phyloP scores from a whole-genome alignment of 306 rosid genomes.

The Alnus rubra region DNA sequence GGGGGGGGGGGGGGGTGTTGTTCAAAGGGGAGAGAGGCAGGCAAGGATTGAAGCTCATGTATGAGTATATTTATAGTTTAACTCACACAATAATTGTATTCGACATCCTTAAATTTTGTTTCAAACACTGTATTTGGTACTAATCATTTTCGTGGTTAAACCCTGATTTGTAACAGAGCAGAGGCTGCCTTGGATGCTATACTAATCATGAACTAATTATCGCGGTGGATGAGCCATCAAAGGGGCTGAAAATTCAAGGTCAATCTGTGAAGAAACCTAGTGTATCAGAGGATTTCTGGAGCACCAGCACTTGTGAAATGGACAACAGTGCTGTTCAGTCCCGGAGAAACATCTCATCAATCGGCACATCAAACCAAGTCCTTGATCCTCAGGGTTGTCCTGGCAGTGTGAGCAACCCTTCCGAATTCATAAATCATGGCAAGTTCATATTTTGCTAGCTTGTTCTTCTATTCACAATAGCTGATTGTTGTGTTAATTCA shows the following conservation, averaged over 20 bases:
- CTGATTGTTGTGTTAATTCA: constrained; percentile 20
- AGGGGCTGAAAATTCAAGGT: constrained; percentile 44
- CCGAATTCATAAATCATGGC: constrained; percentile 79
- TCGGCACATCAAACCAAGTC: constrained; percentile 35
- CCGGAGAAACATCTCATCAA: constrained; percentile 53
- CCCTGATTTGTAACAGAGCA: constrained; percentile 85
- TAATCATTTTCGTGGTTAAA: constrained; percentile 53
- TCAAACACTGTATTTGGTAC: constrained; percentile 25
- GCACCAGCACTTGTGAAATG: constrained; percentile 67
- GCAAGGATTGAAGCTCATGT: not conserved
- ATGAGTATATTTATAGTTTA: not conserved
- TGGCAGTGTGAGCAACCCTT: constrained; percentile 47
- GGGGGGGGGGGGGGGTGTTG: no score
- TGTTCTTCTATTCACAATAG: constrained; percentile 12
- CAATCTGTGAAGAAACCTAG: constrained; percentile 42
- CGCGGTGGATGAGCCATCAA: constrained; percentile 48
- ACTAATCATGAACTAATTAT: constrained; percentile 36
- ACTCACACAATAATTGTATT: not conserved
- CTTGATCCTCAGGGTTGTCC: constrained; percentile 48
- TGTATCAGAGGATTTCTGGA: constrained; percentile 67
- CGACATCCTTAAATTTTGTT: constrained; percentile 10
- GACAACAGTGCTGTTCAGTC: constrained; percentile 52
- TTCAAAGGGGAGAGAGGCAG: not conserved
- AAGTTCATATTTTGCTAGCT: constrained; percentile 32
- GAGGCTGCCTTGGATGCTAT: constrained; percentile 83